Percentiles rank a stretch among this genome's conserved stretches.
Evolutionary conservation across 768 basidiomycete genomes (phyloP).

Genomic region (Mycena alexandri): DNA sequence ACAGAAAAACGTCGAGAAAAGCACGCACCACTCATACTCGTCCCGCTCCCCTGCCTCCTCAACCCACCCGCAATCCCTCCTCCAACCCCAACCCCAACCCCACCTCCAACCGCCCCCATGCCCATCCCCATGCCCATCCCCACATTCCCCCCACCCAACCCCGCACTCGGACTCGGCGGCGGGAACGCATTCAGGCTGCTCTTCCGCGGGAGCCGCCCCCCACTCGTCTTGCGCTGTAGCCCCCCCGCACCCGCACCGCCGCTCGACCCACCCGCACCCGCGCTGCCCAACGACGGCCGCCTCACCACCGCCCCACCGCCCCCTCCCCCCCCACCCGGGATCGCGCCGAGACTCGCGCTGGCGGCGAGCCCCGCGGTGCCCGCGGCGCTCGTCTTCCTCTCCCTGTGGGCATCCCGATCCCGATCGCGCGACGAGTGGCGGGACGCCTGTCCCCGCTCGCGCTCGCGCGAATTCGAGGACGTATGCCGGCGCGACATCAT

Average conservation of each 20-base stretch:
- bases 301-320: neutral
- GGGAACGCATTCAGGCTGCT: slow-evolving; percentile 8
- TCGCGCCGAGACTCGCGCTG: neutral
- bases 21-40: neutral
- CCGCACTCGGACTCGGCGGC: slow-evolving; percentile 16
- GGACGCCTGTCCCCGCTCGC: neutral
- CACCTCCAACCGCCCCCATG: neutral
- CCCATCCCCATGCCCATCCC: no score
- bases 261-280: neutral
- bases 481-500: no score
- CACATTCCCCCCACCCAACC: neutral
- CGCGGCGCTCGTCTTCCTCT: neutral
- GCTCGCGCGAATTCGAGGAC: neutral
- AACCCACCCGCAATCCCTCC: no score
- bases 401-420: neutral
- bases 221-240: neutral
- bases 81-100: neutral
- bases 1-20: no score
- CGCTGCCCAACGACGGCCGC: neutral
- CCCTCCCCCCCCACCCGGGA: neutral
- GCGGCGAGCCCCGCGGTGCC: neutral
- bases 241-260: neutral
- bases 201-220: slow-evolving; percentile 14
- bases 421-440: no score
- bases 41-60: slow-evolving; percentile 6